phyloP scores from a whole-genome alignment of 2,329 filamentous ascomycete genomes.

The Botrytis squamosa region DNA sequence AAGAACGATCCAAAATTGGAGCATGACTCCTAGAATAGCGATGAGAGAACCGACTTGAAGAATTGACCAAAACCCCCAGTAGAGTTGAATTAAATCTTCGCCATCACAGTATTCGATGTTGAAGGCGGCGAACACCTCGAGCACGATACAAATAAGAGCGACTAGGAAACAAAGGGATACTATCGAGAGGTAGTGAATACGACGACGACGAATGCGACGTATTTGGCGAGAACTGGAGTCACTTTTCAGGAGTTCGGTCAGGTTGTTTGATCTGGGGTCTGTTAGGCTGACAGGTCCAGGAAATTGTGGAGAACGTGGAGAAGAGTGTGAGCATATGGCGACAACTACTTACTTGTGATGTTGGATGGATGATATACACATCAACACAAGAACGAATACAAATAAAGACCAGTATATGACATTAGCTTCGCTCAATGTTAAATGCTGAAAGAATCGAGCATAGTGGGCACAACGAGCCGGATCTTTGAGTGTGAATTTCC shows the following conservation, averaged over 20 bases:
- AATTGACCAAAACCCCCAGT: conserved; percentile 62
- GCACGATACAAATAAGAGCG: conserved; percentile 48
- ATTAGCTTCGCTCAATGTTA: conserved; percentile 46
- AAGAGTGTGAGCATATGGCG: neutral
- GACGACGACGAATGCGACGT: conserved; percentile 27
- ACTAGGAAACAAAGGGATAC: conserved; percentile 47
- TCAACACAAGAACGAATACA: conserved; percentile 44
- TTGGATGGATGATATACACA: conserved; percentile 45
- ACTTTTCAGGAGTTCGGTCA: conserved; percentile 24
- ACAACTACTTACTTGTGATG: conserved; percentile 33
- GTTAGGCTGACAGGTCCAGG: neutral
- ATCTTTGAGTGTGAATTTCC: conserved; percentile 40
- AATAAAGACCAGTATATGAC: conserved; percentile 50
- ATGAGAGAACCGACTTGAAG: conserved; percentile 58
- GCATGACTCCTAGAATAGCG: conserved; percentile 56
- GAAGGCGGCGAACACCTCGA: conserved; percentile 50
- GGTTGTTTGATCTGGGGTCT: conserved; percentile 26
- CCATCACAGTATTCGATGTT: conserved; percentile 55
- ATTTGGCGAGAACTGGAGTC: conserved; percentile 15
- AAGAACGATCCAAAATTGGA: conserved; percentile 52
- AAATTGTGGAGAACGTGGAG: neutral
- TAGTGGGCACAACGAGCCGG: conserved; percentile 42
- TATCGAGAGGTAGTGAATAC: conserved; percentile 42
- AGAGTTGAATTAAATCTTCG: conserved; percentile 57
- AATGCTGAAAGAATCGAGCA: conserved; percentile 46